Evolutionary conservation across 2,329 filamentous ascomycete genomes (phyloP), one percentile per base, ranked within the genome.

Genomic region (Boeremia lycopersici): DNA sequence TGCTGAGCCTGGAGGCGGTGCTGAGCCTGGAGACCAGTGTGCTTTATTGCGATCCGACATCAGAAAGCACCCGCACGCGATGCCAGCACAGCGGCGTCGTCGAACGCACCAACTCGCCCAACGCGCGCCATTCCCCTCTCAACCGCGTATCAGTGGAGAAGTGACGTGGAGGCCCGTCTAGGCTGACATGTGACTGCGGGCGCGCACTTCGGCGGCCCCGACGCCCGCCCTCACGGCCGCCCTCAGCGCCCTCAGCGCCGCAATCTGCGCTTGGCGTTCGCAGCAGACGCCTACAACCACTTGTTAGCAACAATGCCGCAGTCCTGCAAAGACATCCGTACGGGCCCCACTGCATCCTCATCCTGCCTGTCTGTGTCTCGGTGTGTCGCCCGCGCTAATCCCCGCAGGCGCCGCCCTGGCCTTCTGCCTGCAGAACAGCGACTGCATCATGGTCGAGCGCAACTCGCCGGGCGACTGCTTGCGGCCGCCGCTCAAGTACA

Each of bases 281-380:
- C n/a, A n/a, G n/a, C n/a, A 23, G 19, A 5, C 19, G 19, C 19
- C 3, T 23, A 23, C 19, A 23, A 23, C 19, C 19, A 23, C 19
- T n/a, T n/a, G n/a, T n/a, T n/a, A n/a, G 19, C 48, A 59, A 65
- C 26, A 19, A 96, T 98, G 95, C 93, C 93, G 54, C 92, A 90
- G 77, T 97, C 93, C 60, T 99, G 95, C 81, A 91, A 93, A 86
- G 93, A 98, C 77, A 90, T 99, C 74, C 87, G 93, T 98, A n/a
- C n/a, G n/a, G n/a, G n/a, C n/a, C n/a, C n/a, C n/a, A n/a, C n/a
- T n/a, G n/a, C n/a, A n/a, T n/a, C n/a, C n/a, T n/a, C n/a, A n/a
- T n/a, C n/a, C n/a, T n/a, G n/a, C n/a, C n/a, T n/a, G n/a, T n/a
- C n/a, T n/a, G n/a, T n/a, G n/a, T n/a, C n/a, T n/a, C n/a, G n/a